These are phyloP conservation scores for Globisporangium paroecandrum DNA, from an alignment of 352 stramenopile genomes.

Conservation along the genomic window DNA sequence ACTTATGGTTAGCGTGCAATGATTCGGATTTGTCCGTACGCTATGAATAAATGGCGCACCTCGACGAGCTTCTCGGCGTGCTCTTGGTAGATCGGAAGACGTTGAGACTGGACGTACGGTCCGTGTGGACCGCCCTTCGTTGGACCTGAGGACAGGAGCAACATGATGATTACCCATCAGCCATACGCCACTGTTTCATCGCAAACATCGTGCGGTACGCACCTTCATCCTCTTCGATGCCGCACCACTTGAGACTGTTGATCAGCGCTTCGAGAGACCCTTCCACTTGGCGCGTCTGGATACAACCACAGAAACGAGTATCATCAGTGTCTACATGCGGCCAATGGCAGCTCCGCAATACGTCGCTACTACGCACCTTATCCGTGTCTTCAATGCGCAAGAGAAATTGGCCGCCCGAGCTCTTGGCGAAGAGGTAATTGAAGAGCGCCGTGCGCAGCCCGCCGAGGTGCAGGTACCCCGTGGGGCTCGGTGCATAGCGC, in stretches of 20 bases:
- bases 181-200: neutral
- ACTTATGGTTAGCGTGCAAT: neutral
- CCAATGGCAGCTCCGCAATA: too few relatives aligned
- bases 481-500: conserved; percentile 89
- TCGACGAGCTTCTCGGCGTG: conserved; percentile 87
- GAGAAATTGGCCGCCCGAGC: conserved; percentile 79
- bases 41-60: conserved; percentile 22
- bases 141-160: conserved; percentile 54
- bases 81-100: conserved; percentile 91
- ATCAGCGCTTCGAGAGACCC: conserved; percentile 83
- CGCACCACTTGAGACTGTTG: conserved; percentile 92
- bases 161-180: neutral
- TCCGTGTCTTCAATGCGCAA: conserved; percentile 93
- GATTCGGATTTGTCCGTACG: neutral
- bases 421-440: conserved; percentile 91
- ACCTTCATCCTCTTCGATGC: conserved; percentile 97
- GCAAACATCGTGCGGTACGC: neutral
- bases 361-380: conserved; percentile 29
- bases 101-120: conserved; percentile 97
- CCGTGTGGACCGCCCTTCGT: conserved; percentile 87
- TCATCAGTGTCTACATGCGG: neutral
- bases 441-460: conserved; percentile 90
- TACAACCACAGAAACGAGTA: neutral
- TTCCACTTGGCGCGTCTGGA: conserved; percentile 76
- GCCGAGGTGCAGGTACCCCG: conserved; percentile 88